Evolutionary conservation across 140 eudicot genomes (phyloP), one percentile per base, ranked within the genome.

Genomic region (Cichorium intybus): DNA sequence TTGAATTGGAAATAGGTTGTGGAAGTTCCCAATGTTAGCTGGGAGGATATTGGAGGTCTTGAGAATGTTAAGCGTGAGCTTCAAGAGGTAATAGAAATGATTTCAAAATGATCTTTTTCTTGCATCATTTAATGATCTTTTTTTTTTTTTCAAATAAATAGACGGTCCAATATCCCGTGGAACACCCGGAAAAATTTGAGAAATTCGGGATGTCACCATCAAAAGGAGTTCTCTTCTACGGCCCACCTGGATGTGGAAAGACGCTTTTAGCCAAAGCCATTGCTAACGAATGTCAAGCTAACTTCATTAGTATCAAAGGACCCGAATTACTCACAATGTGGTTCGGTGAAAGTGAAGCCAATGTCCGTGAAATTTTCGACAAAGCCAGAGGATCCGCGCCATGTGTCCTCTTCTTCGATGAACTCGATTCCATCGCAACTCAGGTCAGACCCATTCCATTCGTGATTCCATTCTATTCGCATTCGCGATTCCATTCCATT

Each of bases 321-420:
- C 97, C 97, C 34, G 95, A 89, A 58, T 60, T 86, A 65, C 88
- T 89, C 23, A 89, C 95, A n/a, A 89, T 89, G 97, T 89, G 97
- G 97, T 89, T 89, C 45, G 97, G 97, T 37, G 97, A 89, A 78
- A 83, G 89, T 56, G 97, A 89, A 75, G 95, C 97, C 51, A 89
- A 89, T 76, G 97, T 89, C 35, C 84, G 97, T n/a, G 97, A 89
- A 47, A 89, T 89, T 6, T 89, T 89, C 23, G 97, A 89, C 80
- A 89, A 89, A 79, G 97, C 97, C 20, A 72, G 97, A 7, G 87
- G 80, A 9, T 86, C 97, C 43, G 97, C 97, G n/a, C 97, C 97
- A 0, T 86, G 97, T 65, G 95, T 89, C 17, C 95, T 89, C 54
- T 89, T 89, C 91, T 89, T 89, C 55, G 97, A 89, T 50, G 97